Evolutionary conservation across 768 basidiomycete genomes (phyloP), one percentile per base, ranked within the genome.

Genomic region (Tricholoma bakamatsutake): DNA sequence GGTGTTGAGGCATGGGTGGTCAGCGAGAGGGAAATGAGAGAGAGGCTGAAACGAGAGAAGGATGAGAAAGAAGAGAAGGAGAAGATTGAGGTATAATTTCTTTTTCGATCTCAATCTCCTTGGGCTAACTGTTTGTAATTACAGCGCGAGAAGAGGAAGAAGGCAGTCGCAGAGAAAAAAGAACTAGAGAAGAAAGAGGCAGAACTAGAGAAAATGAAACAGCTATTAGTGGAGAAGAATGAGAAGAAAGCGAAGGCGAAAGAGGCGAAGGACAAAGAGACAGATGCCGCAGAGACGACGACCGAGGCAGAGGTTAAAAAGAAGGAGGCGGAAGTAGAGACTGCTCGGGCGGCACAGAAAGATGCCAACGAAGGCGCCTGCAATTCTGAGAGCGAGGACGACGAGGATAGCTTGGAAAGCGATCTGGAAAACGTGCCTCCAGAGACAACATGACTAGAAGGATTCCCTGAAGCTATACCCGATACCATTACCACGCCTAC

Each of bases 1-100:
- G 83, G 80, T 11, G 85, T 84, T 18, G 76, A 74, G 1, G 78
- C 72, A 37, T 95, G 92, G 92, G 89, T 93, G 13, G 69, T 79
- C 50, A 75, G 77, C 52, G 90, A 93, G 73, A 80, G 88, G 59
- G 82, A 84, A 69, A 82, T 92, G 76, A 77, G 79, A 59, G 88
- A 88, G 70, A 79, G 85, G 61, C 71, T 91, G 57, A 78, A 80
- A 72, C 78, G 79, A 63, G 90, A 93, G 73, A 85, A 83, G 63
- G 88, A 89, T 65, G 85, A 78, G 50, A 74, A 81, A 42, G 88
- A 88, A 64, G 64, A 78, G 46, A 82, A 84, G 70, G 83, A 86
- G 66, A 86, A 84, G 66, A 68, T 79, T 49, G 79, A 85, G 67
- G 87, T 89, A 69, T 62, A 82, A 74, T 55, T 63, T 66, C 17